Evolutionary conservation across 306 rosid species (phyloP).

Genomic region (Cucurbita moschata): DNA sequence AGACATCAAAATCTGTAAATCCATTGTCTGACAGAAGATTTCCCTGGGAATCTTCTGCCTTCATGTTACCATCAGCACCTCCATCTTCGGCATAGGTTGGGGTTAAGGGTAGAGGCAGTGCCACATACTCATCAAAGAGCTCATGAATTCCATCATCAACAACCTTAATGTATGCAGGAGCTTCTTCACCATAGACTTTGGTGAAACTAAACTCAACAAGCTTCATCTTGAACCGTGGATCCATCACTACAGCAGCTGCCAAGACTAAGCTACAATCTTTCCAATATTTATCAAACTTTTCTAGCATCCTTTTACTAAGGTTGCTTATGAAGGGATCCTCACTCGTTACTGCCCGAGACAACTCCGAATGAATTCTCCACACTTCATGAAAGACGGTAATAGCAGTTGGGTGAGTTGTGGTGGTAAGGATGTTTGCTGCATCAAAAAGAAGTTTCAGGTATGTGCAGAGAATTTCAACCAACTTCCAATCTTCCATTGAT

Average conservation of each 20-base stretch:
- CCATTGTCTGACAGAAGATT: slow-evolving; percentile 52
- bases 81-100: slow-evolving; percentile 71
- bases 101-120: slow-evolving; percentile 73
- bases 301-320: slow-evolving; percentile 45
- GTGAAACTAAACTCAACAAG: slow-evolving; percentile 91
- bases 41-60: slow-evolving; percentile 36
- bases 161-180: slow-evolving; percentile 45
- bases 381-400: slow-evolving; percentile 75
- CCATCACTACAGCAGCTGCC: slow-evolving; percentile 86
- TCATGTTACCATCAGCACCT: slow-evolving; percentile 23
- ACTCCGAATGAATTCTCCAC: slow-evolving; percentile 77
- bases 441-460: slow-evolving; percentile 62
- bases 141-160: slow-evolving; percentile 88
- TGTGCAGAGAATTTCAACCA: slow-evolving; percentile 56
- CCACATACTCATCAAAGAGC: slow-evolving; percentile 66
- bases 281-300: slow-evolving; percentile 66
- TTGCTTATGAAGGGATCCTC: slow-evolving; percentile 52
- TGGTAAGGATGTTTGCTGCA: slow-evolving; percentile 55
- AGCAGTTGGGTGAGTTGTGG: slow-evolving; percentile 47
- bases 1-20: slow-evolving; percentile 74
- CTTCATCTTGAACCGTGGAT: slow-evolving; percentile 96
- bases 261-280: slow-evolving; percentile 61
- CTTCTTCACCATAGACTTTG: slow-evolving; percentile 59
- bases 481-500: slow-evolving; percentile 72
- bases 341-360: slow-evolving; percentile 31